phyloP scores from a whole-genome alignment of 2,329 filamentous ascomycete species.

The Pseudogymnoascus sp. region DNA sequence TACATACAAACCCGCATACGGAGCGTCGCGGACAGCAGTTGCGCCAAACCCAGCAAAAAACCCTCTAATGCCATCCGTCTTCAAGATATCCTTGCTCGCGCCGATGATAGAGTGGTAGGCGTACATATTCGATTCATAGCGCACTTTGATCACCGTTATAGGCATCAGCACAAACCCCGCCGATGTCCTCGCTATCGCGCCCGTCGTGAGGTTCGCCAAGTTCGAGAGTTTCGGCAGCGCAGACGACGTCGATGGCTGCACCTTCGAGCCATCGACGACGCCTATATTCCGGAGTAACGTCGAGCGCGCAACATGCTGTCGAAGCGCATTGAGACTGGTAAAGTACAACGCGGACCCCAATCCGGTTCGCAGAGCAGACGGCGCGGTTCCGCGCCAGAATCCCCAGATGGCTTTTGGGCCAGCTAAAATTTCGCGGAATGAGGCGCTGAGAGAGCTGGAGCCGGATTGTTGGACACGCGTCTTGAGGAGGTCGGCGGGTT shows the following conservation, averaged over 20 bases:
- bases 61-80: conserved; percentile 66
- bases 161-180: conserved; percentile 93
- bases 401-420: conserved; percentile 57
- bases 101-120: conserved; percentile 67
- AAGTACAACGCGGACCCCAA: conserved; percentile 94
- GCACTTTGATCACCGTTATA: conserved; percentile 91
- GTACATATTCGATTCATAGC: conserved; percentile 86
- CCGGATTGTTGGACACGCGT: conserved; percentile 89
- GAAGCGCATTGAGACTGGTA: conserved; percentile 73
- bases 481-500: conserved; percentile 93
- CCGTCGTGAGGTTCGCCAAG: conserved; percentile 76
- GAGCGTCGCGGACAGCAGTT: conserved; percentile 88
- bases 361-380: conserved; percentile 87
- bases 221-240: conserved; percentile 76
- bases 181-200: conserved; percentile 73
- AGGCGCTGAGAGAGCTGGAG: conserved; percentile 58
- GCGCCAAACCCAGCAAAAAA: conserved; percentile 94
- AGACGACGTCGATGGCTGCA: conserved; percentile 45
- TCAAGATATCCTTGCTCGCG: conserved; percentile 68
- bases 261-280: conserved; percentile 21
- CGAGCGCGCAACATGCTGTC: conserved; percentile 55
- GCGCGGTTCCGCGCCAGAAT: conserved; percentile 88
- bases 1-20: conserved; percentile 91
- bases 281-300: conserved; percentile 31
- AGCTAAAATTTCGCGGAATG: conserved; percentile 62